These are phyloP conservation scores for Auricularia heimuer DNA, from an alignment of 768 basidiomycete genomes.

Conservation along the genomic window DNA sequence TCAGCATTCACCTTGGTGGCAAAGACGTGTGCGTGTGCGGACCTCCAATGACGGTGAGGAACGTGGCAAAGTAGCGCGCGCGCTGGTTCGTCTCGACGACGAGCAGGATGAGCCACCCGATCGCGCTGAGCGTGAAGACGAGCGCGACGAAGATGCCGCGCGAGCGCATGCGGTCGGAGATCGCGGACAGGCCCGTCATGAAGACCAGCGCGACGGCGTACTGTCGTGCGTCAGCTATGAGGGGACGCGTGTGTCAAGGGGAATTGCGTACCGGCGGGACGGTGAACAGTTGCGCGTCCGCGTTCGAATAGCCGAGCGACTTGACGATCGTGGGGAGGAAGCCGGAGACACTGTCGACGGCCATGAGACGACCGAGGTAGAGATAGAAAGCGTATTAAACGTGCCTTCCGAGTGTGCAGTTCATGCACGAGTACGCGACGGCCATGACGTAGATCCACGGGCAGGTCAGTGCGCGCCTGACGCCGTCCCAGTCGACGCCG, in stretches of 20 bases:
- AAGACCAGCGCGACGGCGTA: constrained; percentile 29
- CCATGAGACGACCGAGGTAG: background rate
- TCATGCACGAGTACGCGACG: constrained; percentile 21
- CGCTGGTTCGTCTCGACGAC: constrained; percentile 17
- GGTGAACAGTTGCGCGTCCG: constrained; percentile 40
- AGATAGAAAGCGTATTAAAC: background rate
- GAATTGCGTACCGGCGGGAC: constrained; percentile 34
- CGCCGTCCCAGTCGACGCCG: constrained; percentile 24
- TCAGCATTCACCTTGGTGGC: too few species aligned
- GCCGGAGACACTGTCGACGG: constrained; percentile 12
- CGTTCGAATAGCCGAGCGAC: constrained; percentile 40
- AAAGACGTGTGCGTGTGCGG: background rate
- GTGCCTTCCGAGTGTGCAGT: constrained; percentile 13
- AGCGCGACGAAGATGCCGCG: constrained; percentile 43
- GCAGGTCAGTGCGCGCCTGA: constrained; percentile 22
- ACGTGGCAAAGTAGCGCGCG: constrained; percentile 28
- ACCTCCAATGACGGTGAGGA: constrained; percentile 21
- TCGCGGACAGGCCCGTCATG: constrained; percentile 16
- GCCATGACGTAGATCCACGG: constrained; percentile 26
- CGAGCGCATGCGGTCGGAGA: constrained; percentile 26
- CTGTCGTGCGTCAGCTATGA: constrained; percentile 25
- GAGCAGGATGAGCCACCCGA: constrained; percentile 40
- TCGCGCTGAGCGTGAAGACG: constrained; percentile 31
- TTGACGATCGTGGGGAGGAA: constrained; percentile 27
- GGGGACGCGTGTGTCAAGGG: constrained; percentile 20